Conservation (phyloP, 176 grass and related monocot species). For the Oryza meridionalis region DNA sequence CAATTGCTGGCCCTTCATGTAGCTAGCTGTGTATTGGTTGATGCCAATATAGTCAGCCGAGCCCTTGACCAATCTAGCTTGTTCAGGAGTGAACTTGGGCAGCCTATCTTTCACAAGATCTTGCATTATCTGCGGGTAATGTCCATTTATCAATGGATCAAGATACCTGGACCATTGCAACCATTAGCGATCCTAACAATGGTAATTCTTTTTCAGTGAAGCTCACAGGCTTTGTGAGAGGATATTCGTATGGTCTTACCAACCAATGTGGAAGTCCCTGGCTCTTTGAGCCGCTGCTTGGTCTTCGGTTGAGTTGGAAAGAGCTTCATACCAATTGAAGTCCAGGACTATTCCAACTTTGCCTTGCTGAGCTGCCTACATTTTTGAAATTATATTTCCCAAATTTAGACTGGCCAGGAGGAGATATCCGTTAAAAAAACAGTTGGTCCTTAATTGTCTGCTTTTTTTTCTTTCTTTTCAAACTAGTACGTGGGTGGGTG, state of each 20-base stretch:
- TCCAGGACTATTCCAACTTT: slow-evolving; percentile 75
- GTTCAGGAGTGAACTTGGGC: slow-evolving; percentile 64
- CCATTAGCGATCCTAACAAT: neutral
- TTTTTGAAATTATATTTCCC: slow-evolving; percentile 16
- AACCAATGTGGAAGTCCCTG: slow-evolving; percentile 92
- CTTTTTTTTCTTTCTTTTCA: too few species aligned
- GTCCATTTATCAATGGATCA: slow-evolving; percentile 77
- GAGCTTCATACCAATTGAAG: slow-evolving; percentile 74
- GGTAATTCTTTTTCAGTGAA: neutral
- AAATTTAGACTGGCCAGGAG: neutral
- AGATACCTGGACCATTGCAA: slow-evolving; percentile 59
- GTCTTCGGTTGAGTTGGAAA: slow-evolving; percentile 67
- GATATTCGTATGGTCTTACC: slow-evolving; percentile 49
- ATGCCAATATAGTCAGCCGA: slow-evolving; percentile 89
- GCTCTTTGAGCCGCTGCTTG: slow-evolving; percentile 82
- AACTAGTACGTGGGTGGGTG: too few species aligned
- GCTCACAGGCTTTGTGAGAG: neutral
- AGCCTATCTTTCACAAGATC: slow-evolving; percentile 67
- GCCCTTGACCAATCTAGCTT: slow-evolving; percentile 80
- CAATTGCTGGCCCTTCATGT: slow-evolving; percentile 55
- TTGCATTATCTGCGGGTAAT: slow-evolving; percentile 77
- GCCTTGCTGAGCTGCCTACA: slow-evolving; percentile 59
- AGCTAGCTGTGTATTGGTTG: slow-evolving; percentile 86
- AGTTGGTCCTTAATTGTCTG: neutral
- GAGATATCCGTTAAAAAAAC: neutral